A percentile compares a stretch with the other conserved stretches of the same genome.
phyloP scores from a whole-genome alignment of 2,329 filamentous ascomycete genomes.

The Colletotrichum ledebouriae region DNA sequence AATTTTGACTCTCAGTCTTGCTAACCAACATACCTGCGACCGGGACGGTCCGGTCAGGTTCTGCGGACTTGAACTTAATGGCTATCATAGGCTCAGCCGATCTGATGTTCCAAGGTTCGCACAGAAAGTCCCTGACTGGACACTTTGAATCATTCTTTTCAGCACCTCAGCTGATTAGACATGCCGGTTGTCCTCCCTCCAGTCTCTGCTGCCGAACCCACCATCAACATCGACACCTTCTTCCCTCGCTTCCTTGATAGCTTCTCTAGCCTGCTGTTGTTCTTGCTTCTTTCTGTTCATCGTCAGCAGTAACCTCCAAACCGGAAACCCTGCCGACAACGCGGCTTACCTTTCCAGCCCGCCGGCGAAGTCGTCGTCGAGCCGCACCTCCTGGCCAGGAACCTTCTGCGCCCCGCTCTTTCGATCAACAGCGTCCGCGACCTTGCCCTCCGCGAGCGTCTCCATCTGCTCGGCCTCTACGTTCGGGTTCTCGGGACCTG shows the following conservation, averaged over 20 bases:
- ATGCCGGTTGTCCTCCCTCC: conserved; percentile 30
- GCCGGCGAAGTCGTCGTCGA: conserved; percentile 43
- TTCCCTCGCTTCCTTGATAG: conserved; percentile 41
- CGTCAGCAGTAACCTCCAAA: neutral
- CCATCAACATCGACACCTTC: conserved; percentile 44
- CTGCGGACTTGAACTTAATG: neutral
- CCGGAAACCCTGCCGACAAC: neutral
- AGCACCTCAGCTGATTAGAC: conserved; percentile 6
- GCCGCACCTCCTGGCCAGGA: conserved; percentile 42
- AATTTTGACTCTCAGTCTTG: neutral
- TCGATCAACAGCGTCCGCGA: conserved; percentile 46
- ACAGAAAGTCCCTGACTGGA: too few species aligned
- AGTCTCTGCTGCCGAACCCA: conserved; percentile 21
- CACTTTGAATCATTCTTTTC: too few species aligned
- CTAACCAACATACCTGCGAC: neutral
- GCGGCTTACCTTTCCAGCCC: conserved; percentile 44
- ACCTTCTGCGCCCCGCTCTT: conserved; percentile 46
- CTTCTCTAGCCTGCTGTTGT: conserved; percentile 44
- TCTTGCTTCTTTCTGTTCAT: conserved; percentile 44
- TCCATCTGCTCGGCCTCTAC: conserved; percentile 46
- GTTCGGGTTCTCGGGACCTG: conserved; percentile 43
- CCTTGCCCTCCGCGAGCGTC: conserved; percentile 46
- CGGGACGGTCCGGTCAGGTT: conserved; percentile 1
- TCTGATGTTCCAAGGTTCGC: neutral
- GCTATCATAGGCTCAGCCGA: neutral